phyloP scores from a whole-genome alignment of 441 rosid genomes.

The Croton laevigatus region DNA sequence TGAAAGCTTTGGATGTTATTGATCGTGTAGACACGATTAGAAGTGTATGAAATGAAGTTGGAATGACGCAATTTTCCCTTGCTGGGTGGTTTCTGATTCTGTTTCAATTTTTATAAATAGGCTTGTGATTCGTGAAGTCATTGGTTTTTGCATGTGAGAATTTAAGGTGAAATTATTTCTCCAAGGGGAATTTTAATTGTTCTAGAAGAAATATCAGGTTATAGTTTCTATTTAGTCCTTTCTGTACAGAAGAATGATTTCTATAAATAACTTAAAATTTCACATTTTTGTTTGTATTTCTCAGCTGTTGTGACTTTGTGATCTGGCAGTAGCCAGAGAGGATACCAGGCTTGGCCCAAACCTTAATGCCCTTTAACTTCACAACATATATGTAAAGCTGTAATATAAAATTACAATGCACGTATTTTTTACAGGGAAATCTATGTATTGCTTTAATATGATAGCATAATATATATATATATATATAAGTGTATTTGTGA shows the following conservation, averaged over 20 bases:
- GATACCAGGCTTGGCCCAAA: no score
- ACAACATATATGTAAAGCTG: no score
- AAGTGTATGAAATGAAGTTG: conserved; percentile 32
- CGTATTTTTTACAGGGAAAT: no score
- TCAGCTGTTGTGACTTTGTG: no score
- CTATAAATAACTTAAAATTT: conserved; percentile 18
- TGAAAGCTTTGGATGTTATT: conserved; percentile 82
- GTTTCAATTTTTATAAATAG: background rate
- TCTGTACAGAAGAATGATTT: conserved; percentile 34
- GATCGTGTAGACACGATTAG: conserved; percentile 86
- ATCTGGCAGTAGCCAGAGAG: no score
- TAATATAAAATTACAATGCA: no score
- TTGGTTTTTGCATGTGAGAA: conserved; percentile 23
- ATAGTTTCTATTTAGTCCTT: conserved; percentile 22
- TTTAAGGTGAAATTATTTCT: conserved; percentile 15
- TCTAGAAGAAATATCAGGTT: conserved; percentile 21
- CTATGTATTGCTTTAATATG: no score
- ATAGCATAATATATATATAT: no score
- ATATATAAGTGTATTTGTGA: no score
- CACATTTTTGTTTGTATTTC: background rate
- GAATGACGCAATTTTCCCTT: conserved; percentile 18
- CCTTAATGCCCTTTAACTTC: no score
- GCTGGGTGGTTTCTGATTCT: conserved; percentile 4
- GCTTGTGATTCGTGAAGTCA: conserved; percentile 15
- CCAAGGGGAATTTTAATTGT: conserved; percentile 21